These are phyloP conservation scores for Colletotrichum sp. DNA, from an alignment of 2,329 filamentous ascomycete genomes.

Conservation along the genomic window DNA sequence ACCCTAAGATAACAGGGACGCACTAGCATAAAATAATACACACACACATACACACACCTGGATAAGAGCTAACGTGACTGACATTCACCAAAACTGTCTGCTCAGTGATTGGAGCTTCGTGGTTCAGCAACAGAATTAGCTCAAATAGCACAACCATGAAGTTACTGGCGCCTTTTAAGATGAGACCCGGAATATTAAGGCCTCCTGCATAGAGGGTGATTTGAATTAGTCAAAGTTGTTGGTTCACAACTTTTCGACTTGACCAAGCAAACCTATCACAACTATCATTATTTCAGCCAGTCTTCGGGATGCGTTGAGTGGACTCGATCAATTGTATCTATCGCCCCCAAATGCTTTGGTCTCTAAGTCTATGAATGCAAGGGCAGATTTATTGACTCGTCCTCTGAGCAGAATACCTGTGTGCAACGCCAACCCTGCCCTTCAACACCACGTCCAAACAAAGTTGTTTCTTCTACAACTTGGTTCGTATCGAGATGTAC, in stretches of 20 bases:
- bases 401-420: not conserved
- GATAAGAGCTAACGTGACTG: not conserved
- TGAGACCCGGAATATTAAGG: not conserved
- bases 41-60: no score
- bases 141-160: not conserved
- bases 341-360: not conserved
- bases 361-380: not conserved
- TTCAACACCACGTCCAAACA: not conserved
- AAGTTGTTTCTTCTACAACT: not conserved
- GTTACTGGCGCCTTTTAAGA: not conserved
- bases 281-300: rapidly evolving
- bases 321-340: not conserved
- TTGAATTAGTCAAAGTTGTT: not conserved
- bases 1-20: no score
- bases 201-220: not conserved
- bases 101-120: not conserved
- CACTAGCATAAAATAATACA: no score
- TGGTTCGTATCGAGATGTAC: slow-evolving; percentile 13
- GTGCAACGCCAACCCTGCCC: not conserved
- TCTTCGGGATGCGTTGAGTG: not conserved
- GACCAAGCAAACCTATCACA: not conserved
- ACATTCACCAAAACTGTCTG: not conserved
- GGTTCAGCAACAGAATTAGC: not conserved
- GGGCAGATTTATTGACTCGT: not conserved
- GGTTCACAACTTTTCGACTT: not conserved